These are phyloP conservation scores for Cicer chorassanicum DNA, from an alignment of 306 rosid species.

Conservation along the genomic window DNA sequence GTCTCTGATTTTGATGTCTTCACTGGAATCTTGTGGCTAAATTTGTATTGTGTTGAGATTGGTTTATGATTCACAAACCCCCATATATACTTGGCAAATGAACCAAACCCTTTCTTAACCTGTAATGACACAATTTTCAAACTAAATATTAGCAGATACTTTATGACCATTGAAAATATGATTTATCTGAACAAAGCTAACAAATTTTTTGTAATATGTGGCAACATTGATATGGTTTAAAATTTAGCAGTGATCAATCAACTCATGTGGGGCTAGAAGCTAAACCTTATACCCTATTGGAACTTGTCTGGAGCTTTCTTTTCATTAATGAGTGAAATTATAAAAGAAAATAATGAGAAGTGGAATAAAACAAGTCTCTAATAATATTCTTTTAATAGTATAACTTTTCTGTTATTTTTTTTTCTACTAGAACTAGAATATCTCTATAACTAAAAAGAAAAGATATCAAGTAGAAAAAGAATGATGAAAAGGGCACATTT, in stretches of 20 bases:
- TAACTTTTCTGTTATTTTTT: conserved; percentile 26
- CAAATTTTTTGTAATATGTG: neutral
- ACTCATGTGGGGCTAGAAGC: conserved; percentile 48
- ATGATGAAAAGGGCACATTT: conserved; percentile 27
- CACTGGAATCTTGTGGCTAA: conserved; percentile 88
- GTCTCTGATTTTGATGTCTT: conserved; percentile 97
- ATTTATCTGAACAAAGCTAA: neutral
- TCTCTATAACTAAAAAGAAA: conserved; percentile 44
- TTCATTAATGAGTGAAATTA: conserved; percentile 41
- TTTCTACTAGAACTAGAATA: conserved; percentile 43
- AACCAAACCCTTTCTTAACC: conserved; percentile 79
- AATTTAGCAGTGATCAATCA: conserved; percentile 37
- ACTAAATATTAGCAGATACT: conserved; percentile 23
- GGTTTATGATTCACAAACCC: conserved; percentile 89
- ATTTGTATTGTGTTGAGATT: conserved; percentile 81
- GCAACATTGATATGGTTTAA: conserved; percentile 33
- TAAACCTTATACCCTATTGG: conserved; percentile 50
- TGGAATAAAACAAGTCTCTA: conserved; percentile 37
- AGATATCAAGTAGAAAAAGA: conserved; percentile 44
- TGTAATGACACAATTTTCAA: conserved; percentile 44
- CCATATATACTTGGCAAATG: conserved; percentile 87
- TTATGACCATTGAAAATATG: neutral
- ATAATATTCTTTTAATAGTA: conserved; percentile 6
- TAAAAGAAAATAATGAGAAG: conserved; percentile 30
- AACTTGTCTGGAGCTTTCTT: conserved; percentile 46